Conservation (phyloP, 2,329 filamentous ascomycete species). For the Colletotrichum sp. region DNA sequence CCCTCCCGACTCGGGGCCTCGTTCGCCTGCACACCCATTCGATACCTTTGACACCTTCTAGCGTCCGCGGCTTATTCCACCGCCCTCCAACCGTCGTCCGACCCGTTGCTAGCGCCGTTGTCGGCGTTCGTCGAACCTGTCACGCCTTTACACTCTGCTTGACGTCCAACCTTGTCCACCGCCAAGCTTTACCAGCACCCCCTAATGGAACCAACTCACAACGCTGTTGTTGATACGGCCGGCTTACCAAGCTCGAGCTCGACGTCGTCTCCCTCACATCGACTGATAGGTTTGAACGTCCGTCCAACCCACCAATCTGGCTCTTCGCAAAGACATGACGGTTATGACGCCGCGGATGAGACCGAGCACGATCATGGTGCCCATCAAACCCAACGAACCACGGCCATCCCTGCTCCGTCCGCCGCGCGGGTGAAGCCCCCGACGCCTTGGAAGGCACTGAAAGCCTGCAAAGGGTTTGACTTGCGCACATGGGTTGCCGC, state of each 20-base stretch:
- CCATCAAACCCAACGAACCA: not conserved
- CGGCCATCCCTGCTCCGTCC: not conserved
- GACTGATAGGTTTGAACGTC: not conserved
- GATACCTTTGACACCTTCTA: not conserved
- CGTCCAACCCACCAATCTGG: not conserved
- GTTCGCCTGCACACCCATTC: not conserved
- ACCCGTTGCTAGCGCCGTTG: not conserved
- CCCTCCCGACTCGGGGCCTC: not conserved
- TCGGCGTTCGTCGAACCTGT: not conserved
- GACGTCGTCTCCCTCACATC: not conserved
- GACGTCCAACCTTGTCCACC: not conserved
- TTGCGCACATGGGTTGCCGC: slow-evolving; percentile 13
- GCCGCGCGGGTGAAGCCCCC: not conserved
- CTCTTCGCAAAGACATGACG: not conserved
- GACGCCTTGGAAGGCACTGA: not conserved
- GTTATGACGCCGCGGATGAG: not conserved
- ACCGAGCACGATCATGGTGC: not conserved
- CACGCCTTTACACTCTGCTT: not conserved
- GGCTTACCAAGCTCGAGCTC: not conserved
- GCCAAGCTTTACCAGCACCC: not conserved
- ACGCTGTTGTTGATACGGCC: not conserved
- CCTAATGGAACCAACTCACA: not conserved
- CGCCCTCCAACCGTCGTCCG: not conserved
- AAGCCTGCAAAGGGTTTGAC: slow-evolving; percentile 11
- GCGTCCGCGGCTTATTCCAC: not conserved